Percentiles rank a stretch among this genome's conserved stretches.
These are phyloP conservation scores for Solanum tarapatanum DNA, from an alignment of 257 asterid genomes.

Conservation along the genomic window DNA sequence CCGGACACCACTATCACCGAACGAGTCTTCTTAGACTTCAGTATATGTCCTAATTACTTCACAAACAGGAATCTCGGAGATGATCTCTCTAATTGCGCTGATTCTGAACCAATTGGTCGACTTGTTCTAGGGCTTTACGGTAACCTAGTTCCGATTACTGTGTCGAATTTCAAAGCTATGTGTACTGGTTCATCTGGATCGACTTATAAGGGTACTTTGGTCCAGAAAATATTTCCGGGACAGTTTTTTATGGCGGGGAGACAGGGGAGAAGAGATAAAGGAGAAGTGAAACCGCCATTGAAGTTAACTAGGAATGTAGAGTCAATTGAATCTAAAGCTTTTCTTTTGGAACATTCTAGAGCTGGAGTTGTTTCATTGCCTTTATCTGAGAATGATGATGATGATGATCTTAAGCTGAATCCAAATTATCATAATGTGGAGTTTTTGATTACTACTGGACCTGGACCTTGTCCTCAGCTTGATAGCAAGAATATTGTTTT, in stretches of 20 bases:
- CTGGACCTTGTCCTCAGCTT: conserved; percentile 86
- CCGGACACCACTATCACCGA: conserved; percentile 76
- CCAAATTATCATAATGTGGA: conserved; percentile 80
- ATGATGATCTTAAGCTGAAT: conserved; percentile 54
- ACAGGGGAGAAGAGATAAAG: conserved; percentile 77
- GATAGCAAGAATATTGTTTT: conserved; percentile 77
- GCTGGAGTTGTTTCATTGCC: conserved; percentile 66
- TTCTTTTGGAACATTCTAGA: conserved; percentile 55
- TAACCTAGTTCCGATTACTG: conserved; percentile 69
- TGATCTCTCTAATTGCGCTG: conserved; percentile 60
- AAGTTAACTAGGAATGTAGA: conserved; percentile 48
- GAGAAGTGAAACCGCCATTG: conserved; percentile 64
- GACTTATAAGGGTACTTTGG: conserved; percentile 63
- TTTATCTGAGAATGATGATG: conserved; percentile 82
- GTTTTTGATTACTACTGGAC: conserved; percentile 88
- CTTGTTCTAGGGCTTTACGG: conserved; percentile 77
- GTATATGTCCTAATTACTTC: conserved; percentile 77
- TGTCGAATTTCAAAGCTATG: conserved; percentile 77
- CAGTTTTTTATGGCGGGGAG: conserved; percentile 70
- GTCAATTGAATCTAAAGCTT: conserved; percentile 55
- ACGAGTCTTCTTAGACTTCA: conserved; percentile 71
- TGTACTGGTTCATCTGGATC: conserved; percentile 68
- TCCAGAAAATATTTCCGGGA: conserved; percentile 71
- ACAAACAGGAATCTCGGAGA: conserved; percentile 66
- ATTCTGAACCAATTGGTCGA: conserved; percentile 59